Percentiles rank a stretch among this genome's conserved stretches.
These are phyloP conservation scores for Ophiostoma sp. DNA, from an alignment of 2,329 filamentous ascomycete species.

Conservation along the genomic window DNA sequence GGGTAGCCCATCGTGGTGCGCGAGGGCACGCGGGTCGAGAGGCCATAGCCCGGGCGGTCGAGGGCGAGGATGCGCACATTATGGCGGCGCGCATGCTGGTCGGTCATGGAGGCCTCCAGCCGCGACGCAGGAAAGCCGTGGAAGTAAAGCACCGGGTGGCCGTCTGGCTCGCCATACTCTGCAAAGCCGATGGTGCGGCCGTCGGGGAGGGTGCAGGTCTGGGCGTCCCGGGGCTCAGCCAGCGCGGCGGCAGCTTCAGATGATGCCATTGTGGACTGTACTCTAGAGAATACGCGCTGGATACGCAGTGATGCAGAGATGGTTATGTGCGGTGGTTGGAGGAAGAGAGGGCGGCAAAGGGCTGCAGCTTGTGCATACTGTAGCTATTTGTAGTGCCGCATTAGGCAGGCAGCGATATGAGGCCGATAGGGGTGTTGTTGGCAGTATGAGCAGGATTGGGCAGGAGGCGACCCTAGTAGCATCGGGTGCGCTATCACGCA, in stretches of 20 bases:
- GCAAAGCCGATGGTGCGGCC: conserved; percentile 40
- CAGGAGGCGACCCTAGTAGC: not conserved
- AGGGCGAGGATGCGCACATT: conserved; percentile 36
- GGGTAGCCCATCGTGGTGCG: conserved; percentile 36
- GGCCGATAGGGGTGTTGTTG: not conserved
- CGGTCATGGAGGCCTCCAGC: conserved; percentile 34
- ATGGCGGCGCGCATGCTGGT: conserved; percentile 30
- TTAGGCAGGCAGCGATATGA: not conserved
- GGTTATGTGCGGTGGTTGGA: not conserved
- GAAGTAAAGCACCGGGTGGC: conserved; percentile 38
- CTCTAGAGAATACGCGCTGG: not conserved
- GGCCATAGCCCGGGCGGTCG: conserved; percentile 42
- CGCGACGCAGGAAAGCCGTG: conserved; percentile 42
- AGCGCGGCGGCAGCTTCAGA: not conserved
- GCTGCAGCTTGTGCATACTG: not conserved
- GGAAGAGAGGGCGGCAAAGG: not conserved
- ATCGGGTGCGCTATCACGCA: not conserved
- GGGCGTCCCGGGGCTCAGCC: conserved; percentile 23
- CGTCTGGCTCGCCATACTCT: conserved; percentile 35
- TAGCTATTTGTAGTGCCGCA: not conserved
- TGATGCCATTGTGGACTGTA: not conserved
- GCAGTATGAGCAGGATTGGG: not conserved
- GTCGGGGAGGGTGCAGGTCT: conserved; percentile 37
- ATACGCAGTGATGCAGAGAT: not conserved
- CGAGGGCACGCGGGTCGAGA: conserved; percentile 36